These are phyloP conservation scores for Mortierella sp. DNA, from an alignment of 371 early-diverging fungal genomes.

Conservation along the genomic window DNA sequence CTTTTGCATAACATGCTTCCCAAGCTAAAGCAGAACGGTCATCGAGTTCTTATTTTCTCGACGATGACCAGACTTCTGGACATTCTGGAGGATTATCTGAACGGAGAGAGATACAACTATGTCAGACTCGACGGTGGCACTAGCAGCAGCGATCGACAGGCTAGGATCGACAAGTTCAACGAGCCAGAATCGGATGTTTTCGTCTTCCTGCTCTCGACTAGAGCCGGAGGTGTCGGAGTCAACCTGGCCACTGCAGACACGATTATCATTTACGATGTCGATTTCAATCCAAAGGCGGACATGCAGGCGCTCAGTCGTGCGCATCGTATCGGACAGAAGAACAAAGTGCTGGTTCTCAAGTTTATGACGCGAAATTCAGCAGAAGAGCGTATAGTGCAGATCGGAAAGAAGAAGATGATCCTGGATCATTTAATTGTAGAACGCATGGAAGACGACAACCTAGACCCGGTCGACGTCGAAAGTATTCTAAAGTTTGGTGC, in stretches of 20 bases:
- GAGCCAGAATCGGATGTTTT: slow-evolving; percentile 76
- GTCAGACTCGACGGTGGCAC: slow-evolving; percentile 88
- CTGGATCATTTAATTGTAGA: slow-evolving; percentile 90
- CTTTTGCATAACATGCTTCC: slow-evolving; percentile 89
- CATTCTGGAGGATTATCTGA: slow-evolving; percentile 91
- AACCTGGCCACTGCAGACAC: slow-evolving; percentile 96
- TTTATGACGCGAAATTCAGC: slow-evolving; percentile 85
- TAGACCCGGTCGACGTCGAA: slow-evolving; percentile 74
- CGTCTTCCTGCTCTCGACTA: slow-evolving; percentile 86
- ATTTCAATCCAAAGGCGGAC: slow-evolving; percentile 95
- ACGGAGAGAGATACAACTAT: slow-evolving; percentile 74
- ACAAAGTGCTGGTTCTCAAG: slow-evolving; percentile 85
- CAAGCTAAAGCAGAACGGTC: slow-evolving; percentile 83
- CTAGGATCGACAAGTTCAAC: slow-evolving; percentile 86
- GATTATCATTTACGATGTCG: slow-evolving; percentile 93
- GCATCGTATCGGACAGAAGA: slow-evolving; percentile 96
- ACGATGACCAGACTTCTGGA: slow-evolving; percentile 92
- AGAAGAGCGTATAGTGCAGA: slow-evolving; percentile 83
- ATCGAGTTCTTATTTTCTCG: slow-evolving; percentile 96
- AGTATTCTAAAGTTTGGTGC: slow-evolving; percentile 86
- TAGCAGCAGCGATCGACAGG: slow-evolving; percentile 73
- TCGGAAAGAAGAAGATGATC: slow-evolving; percentile 87
- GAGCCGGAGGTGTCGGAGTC: slow-evolving; percentile 96
- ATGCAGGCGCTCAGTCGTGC: slow-evolving; percentile 93
- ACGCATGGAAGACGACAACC: slow-evolving; percentile 72